Evolutionary conservation across 140 eudicot genomes (phyloP).

Genomic region (Senecio squalidus): DNA sequence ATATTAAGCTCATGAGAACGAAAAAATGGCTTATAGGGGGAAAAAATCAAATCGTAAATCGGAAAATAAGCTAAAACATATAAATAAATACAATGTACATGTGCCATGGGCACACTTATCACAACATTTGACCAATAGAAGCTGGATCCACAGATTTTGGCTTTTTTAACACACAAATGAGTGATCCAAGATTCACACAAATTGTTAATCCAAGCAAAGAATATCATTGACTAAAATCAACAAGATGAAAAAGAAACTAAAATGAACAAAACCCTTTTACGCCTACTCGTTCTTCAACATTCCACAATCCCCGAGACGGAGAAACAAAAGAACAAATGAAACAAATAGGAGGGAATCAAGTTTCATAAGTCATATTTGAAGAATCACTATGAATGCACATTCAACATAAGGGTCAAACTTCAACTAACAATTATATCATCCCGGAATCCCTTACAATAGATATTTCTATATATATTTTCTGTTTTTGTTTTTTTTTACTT

Average conservation of each 20-base stretch:
- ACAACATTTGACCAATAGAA: slow-evolving; percentile 7
- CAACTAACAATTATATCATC: slow-evolving; percentile 28
- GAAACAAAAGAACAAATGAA: slow-evolving; percentile 24
- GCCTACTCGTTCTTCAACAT: slow-evolving; percentile 11
- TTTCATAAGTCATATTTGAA: slow-evolving; percentile 31
- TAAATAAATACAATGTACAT: slow-evolving; percentile 18
- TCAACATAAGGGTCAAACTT: slow-evolving; percentile 20
- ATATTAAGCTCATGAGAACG: too few relatives aligned
- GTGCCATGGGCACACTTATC: slow-evolving; percentile 22
- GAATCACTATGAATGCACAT: slow-evolving; percentile 46
- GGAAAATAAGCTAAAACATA: too few relatives aligned
- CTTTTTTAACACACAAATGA: slow-evolving; percentile 15
- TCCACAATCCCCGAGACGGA: neutral
- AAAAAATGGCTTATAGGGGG: too few relatives aligned
- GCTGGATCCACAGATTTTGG: slow-evolving; percentile 33
- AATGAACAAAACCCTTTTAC: slow-evolving; percentile 8
- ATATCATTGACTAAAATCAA: slow-evolving; percentile 5
- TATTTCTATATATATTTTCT: slow-evolving; percentile 30
- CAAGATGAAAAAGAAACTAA: neutral
- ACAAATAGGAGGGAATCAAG: slow-evolving; percentile 20
- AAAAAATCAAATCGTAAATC: too few relatives aligned
- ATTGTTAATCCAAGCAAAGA: slow-evolving; percentile 29
- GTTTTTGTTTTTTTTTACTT: slow-evolving; percentile 22
- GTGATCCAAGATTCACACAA: slow-evolving; percentile 36
- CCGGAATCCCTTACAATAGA: slow-evolving; percentile 15